Evolutionary conservation across 495 filamentous ascomycete species (phyloP), one percentile per base, ranked within the genome.

Genomic region (Articulospora tetracladia): DNA sequence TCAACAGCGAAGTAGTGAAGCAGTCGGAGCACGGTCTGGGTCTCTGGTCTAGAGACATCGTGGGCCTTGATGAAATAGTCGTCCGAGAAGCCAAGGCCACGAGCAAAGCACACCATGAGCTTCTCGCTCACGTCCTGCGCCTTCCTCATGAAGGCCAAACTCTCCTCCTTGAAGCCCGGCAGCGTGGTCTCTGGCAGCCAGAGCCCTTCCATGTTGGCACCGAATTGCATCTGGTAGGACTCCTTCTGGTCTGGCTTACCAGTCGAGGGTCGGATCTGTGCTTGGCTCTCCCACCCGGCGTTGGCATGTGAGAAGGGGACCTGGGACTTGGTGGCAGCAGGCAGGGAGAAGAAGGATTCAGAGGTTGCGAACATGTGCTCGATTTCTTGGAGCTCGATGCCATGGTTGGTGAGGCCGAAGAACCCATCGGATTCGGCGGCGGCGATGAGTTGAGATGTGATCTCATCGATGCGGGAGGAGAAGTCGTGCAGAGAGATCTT

Each of bases 251-350:
- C 86, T 3, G 80, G 75, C 8, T 71, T 61, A 24, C 85, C 86
- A 7, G 86, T 88, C 0, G 77, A 82, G 3, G 83, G 85, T 0
- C 84, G 77, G 12, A 87, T 70, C 55, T 88, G 86, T 20, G 83
- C 77, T 53, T 76, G 76, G 59, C 78, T 77, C 69, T 87, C 84
- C 85, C 86, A 88, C n/a, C 86, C 85, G 0, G 79, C 74, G 62
- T 87, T 87, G 44, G 74, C 75, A 41, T 73, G 78, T 10, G 56
- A 67, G 73, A 78, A 85, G 2, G 85, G 78, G 0, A 81, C 80
- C 27, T 69, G 74, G 17, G 75, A 73, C 65, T 88, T 88, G 23
- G 71, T 66, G 0, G 67, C 59, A 41, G 81, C 73, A 0, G 84
- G 78, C 7, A 86, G 78, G 17, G 73, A 56, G 71, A 88, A 87